Evolutionary conservation across 2,329 filamentous ascomycete species (phyloP), one percentile per base, ranked within the genome.

Genomic region (Curvularia spicifera): DNA sequence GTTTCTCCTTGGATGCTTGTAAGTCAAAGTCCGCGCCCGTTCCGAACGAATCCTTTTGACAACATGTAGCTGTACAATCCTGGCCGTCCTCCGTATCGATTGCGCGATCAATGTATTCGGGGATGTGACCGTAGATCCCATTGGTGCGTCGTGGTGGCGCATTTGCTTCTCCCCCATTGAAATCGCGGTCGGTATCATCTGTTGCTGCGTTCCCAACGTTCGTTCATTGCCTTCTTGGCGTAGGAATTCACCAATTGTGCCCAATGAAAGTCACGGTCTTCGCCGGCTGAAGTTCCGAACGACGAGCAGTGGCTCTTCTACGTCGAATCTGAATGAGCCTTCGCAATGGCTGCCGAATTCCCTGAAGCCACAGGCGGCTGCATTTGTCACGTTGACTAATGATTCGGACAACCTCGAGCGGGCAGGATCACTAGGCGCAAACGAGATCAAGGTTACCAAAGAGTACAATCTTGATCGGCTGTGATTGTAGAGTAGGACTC

Each of bases 121-220:
- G 5, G 60, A 68, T n/a, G 51, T 60, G 13, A 39, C 51, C 5
- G 49, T 45, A 13, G 64, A 68, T 26, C 56, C 60, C 5, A 65
- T 68, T 37, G 60, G 64, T 28, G 60, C 65, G 4, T 59, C 65
- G 2, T 68, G 65, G 65, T 65, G 64, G 53, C 64, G 64, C 37
- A 49, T 68, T 48, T 61, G 63, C 24, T 65, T 67, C 33, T 65
- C 64, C 12, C 64, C 65, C 9, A 65, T 68, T 24, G 65, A 67
- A 54, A 59, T 68, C 26, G 65, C 65, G 9, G 60, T 65, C 18
- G 65, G 60, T 20, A 66, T 66, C 29, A 56, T 66, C 48, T 64
- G 58, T 49, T 68, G 65, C 49, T 66, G 62, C 18, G 53, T 68
- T n/a, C 60, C 65, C 20, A 65, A 59, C 44, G 54, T 66, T 44